phyloP scores from a whole-genome alignment of 345 rosid genomes.

The Gossypium australe region DNA sequence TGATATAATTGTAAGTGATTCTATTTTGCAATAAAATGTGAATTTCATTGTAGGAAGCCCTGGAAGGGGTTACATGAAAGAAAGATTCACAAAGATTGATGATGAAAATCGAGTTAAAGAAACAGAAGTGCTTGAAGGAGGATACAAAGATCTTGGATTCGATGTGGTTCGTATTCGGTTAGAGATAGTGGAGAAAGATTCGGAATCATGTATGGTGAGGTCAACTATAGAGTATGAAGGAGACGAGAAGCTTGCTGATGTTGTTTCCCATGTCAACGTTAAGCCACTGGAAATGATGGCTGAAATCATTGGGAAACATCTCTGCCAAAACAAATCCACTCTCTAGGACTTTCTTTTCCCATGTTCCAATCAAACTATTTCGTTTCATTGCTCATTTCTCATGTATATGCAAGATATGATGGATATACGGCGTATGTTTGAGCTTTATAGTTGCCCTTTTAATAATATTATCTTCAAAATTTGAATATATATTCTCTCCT shows the following conservation, averaged over 20 bases:
- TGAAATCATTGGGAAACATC: constrained; percentile 22
- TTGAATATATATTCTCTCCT: no score
- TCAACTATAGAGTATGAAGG: constrained; percentile 28
- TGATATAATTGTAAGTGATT: not conserved
- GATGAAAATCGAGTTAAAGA: constrained; percentile 36
- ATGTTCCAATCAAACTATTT: no score
- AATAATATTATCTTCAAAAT: no score
- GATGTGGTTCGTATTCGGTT: constrained; percentile 12
- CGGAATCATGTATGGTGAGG: constrained; percentile 16
- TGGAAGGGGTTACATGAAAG: constrained; percentile 26
- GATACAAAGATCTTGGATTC: constrained; percentile 19
- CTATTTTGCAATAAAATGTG: not conserved
- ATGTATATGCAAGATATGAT: no score
- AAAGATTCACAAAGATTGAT: constrained; percentile 24
- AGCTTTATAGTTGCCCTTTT: no score
- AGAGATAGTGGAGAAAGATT: constrained; percentile 37
- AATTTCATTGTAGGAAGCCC: constrained; percentile 9
- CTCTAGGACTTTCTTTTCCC: not conserved
- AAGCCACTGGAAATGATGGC: constrained; percentile 16
- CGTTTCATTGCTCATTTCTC: not conserved
- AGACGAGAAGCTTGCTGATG: constrained; percentile 22
- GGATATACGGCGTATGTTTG: no score
- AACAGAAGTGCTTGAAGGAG: constrained; percentile 35
- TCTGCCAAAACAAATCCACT: not conserved
- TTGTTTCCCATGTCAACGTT: constrained; percentile 14